Evolutionary conservation across 2,329 filamentous ascomycete genomes (phyloP).

Genomic region (Scolecobasidium constrictum): DNA sequence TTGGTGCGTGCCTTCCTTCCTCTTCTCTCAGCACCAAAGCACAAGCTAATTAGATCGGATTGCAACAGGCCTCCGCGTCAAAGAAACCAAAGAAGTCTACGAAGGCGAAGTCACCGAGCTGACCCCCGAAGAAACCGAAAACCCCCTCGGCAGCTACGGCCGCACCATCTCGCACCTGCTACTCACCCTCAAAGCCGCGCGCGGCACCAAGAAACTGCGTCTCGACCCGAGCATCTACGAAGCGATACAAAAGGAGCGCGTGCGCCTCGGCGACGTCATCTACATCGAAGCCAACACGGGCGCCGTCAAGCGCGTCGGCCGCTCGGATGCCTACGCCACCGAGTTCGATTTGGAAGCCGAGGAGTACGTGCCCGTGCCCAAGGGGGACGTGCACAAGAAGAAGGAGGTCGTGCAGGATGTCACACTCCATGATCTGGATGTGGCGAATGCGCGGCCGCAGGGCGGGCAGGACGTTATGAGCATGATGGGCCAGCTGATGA

Average conservation of each 20-base stretch:
- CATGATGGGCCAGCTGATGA: constrained; percentile 99
- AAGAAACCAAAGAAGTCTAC: constrained; percentile 98
- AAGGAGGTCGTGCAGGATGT: constrained; percentile 99
- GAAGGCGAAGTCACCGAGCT: constrained; percentile 97
- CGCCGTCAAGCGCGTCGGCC: constrained; percentile 90
- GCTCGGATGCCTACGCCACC: constrained; percentile 93
- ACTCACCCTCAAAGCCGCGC: constrained; percentile 88
- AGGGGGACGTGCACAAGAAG: constrained; percentile 99
- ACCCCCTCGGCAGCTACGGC: constrained; percentile 90
- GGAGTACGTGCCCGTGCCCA: constrained; percentile 97
- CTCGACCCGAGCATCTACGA: constrained; percentile 98
- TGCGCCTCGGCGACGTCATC: constrained; percentile 91
- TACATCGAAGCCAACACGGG: constrained; percentile 99
- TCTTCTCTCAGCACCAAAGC: not conserved
- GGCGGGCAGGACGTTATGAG: constrained; percentile 99
- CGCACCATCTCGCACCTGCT: constrained; percentile 94
- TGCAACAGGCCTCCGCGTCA: constrained; percentile 62
- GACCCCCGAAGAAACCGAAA: constrained; percentile 95
- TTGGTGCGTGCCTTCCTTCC: constrained; percentile 46
- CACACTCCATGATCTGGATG: constrained; percentile 89
- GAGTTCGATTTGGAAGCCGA: constrained; percentile 98
- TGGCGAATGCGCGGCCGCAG: constrained; percentile 89
- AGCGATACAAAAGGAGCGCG: constrained; percentile 95
- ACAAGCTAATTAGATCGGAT: not conserved
- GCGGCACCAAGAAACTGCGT: constrained; percentile 94